Percentiles rank a stretch among this genome's conserved stretches.
phyloP scores from a whole-genome alignment of 1,139 yeast species.

The Pichia sp. region DNA sequence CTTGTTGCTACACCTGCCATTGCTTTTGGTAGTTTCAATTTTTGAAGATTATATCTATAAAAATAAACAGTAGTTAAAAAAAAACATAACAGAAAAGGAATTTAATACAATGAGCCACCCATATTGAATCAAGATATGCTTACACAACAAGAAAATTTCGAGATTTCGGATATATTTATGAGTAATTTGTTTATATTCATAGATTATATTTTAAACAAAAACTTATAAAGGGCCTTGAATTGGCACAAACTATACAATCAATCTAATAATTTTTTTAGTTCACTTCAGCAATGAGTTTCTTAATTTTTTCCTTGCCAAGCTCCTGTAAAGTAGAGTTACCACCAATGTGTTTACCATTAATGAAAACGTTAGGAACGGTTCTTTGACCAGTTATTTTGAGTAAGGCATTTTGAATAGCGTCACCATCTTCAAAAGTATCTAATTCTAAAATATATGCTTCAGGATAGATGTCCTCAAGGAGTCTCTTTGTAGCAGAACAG shows the following conservation, averaged over 20 bases:
- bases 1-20: conserved; percentile 4
- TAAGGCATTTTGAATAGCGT: conserved; percentile 75
- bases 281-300: conserved; percentile 4
- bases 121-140: neutral
- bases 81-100: neutral
- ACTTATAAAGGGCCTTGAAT: too few species aligned
- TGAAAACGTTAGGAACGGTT: conserved; percentile 90
- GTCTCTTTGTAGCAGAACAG: conserved; percentile 58
- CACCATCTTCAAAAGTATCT: conserved; percentile 51
- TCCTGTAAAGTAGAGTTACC: conserved; percentile 85
- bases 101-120: neutral
- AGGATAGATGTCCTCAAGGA: conserved; percentile 43
- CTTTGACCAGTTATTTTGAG: conserved; percentile 75
- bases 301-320: conserved; percentile 21
- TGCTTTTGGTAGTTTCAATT: neutral
- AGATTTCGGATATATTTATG: too few species aligned
- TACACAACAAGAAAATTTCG: too few species aligned
- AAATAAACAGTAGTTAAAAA: neutral
- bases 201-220: too few species aligned
- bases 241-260: too few species aligned
- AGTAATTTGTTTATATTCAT: too few species aligned
- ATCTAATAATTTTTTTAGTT: neutral
- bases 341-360: conserved; percentile 87
- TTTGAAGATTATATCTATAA: too few species aligned
- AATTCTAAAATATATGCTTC: conserved; percentile 63